These are phyloP conservation scores for Dendrobium nobile DNA, from an alignment of 106 monocot species.

Conservation along the genomic window DNA sequence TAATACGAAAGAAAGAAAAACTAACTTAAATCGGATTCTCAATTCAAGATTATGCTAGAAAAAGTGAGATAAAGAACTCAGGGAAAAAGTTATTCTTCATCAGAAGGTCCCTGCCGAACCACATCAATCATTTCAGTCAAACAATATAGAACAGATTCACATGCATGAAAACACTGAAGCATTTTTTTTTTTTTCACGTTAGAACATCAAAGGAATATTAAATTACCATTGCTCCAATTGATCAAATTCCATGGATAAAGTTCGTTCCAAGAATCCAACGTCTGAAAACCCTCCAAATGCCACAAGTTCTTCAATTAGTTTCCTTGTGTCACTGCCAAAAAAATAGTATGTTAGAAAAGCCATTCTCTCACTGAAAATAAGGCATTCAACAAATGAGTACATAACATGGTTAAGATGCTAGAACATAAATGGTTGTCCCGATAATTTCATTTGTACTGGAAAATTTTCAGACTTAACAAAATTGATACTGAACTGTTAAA, in stretches of 20 bases:
- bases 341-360: not conserved
- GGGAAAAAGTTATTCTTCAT: too few species aligned
- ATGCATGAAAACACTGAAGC: not conserved
- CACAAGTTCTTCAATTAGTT: conserved; percentile 66
- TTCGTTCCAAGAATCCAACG: conserved; percentile 53
- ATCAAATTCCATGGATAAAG: conserved; percentile 60
- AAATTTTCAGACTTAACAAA: too few species aligned
- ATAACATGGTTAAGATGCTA: not conserved
- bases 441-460: not conserved
- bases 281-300: conserved; percentile 85
- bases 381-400: not conserved
- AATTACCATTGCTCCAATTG: conserved; percentile 68
- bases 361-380: not conserved
- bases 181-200: not conserved
- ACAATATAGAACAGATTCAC: not conserved
- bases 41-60: too few species aligned
- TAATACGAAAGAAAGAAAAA: not conserved
- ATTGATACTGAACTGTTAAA: too few species aligned
- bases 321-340: conserved; percentile 50
- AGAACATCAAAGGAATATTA: not conserved
- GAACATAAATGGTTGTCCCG: not conserved
- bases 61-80: too few species aligned
- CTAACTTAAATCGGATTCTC: not conserved
- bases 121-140: not conserved
- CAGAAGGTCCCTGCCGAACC: not conserved